Evolutionary conservation across 306 rosid genomes (phyloP), one percentile per base, ranked within the genome.

Genomic region (Cicer cuneatum): DNA sequence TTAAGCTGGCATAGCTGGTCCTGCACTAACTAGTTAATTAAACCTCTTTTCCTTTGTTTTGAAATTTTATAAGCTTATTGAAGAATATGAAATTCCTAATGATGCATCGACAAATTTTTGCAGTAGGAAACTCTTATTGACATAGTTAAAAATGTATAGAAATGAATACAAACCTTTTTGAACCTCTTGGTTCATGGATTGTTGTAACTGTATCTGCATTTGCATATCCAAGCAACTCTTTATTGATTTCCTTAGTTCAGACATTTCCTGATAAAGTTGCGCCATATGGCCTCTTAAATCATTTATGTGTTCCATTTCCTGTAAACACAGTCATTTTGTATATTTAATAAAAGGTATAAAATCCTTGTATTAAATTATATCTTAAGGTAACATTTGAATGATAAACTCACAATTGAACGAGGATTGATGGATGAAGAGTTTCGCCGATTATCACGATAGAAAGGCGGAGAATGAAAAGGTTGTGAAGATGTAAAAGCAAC

Each of bases 191-290:
- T 76, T 81, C 71, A 75, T 83, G 66, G 94, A 87, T 76, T 87
- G 84, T 64, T 86, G 92, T 59, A 87, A 52, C n/a, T 71, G 79
- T 82, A 88, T 83, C 16, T 68, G 77, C 82, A 88, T 82, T 46
- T 94, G 96, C 97, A 90, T 86, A 65, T 89, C 93, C 76, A 95
- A 66, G 81, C 97, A 90, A 60, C 90, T 69, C 81, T 81, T 89
- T 45, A 92, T 74, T 57, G 89, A 73, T 80, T 87, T 92, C 78
- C 93, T 86, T 7, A 95, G 86, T 80, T 86, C 97, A 8, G 93
- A 76, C 86, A 95, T 90, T 82, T 95, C 99, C 5, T 57, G 84
- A 76, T 85, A 54, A 57, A 95, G 80, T 69, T 90, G 90, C 80
- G 83, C 86, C 96, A 94, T 92, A 5, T 89, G 88, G 33, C 93